These are phyloP conservation scores for Colletotrichum tabaci DNA, from an alignment of 2,329 filamentous ascomycete species.

Conservation along the genomic window DNA sequence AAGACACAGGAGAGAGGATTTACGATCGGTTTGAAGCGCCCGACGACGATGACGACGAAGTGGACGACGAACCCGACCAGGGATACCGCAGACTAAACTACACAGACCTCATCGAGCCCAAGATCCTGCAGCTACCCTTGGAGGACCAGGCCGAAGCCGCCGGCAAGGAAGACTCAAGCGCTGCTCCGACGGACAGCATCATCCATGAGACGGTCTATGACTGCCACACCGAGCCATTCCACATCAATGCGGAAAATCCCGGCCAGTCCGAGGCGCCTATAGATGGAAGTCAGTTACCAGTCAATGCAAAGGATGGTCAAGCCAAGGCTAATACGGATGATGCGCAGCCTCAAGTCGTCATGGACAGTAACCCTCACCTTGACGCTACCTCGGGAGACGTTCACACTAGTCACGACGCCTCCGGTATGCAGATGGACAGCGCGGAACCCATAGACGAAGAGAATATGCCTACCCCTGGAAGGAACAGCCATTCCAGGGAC, in stretches of 20 bases:
- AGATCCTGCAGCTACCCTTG: slow-evolving; percentile 66
- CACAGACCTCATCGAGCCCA: slow-evolving; percentile 77
- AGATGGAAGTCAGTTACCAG: slow-evolving; percentile 49
- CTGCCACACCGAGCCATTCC: slow-evolving; percentile 17
- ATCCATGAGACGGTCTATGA: slow-evolving; percentile 45
- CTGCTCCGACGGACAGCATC: slow-evolving; percentile 43
- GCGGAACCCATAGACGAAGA: background rate
- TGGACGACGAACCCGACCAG: slow-evolving; percentile 68
- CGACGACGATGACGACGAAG: slow-evolving; percentile 72
- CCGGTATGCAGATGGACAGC: background rate
- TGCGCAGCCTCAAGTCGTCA: slow-evolving; percentile 18
- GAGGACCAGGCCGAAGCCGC: slow-evolving; percentile 45
- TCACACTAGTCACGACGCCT: background rate
- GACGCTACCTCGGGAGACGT: background rate
- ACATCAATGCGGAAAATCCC: slow-evolving; percentile 21
- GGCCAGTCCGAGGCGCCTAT: slow-evolving; percentile 44
- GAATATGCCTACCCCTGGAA: slow-evolving; percentile 12
- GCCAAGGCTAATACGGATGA: slow-evolving; percentile 34
- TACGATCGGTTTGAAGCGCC: slow-evolving; percentile 87
- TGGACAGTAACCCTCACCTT: background rate
- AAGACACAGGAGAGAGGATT: slow-evolving; percentile 77
- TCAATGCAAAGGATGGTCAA: slow-evolving; percentile 43
- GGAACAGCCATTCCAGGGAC: background rate
- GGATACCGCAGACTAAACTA: slow-evolving; percentile 74
- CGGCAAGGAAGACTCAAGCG: slow-evolving; percentile 45